Evolutionary conservation across 768 basidiomycete genomes (phyloP), one percentile per base, ranked within the genome.

Genomic region (Macrolepiota fuliginosa): DNA sequence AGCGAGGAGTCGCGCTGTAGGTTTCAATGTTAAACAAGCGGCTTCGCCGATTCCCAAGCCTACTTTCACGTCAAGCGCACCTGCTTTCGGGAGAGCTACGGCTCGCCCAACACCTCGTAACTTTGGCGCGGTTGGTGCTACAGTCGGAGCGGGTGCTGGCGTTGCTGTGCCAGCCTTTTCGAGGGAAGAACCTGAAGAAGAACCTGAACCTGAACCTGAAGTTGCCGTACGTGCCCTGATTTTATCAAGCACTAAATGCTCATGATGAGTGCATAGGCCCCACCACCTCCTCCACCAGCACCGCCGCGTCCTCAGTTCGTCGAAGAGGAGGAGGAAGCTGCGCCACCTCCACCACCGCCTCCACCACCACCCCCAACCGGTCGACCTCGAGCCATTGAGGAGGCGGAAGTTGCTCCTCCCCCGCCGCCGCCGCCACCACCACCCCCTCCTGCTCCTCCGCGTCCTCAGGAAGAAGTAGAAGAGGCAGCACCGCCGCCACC

Each of bases 1-100:
- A 62, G 77, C 79, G 9, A 77, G 76, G 50, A 92, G 90, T 67
- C 85, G 79, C 47, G 76, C 78, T 47, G 86, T 88, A 0, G 79
- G 79, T 15, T 80, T 79, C 40, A 46, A 19, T 68, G 72, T 74
- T 46, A 67, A 80, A 4, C 71, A 81, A 0, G 66, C 75, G 1
- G 67, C 73, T 22, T 69, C 77, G 9, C 73, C 73, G n/a, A 65
- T 70, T 7, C 45, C 69, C 0, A 76, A 72, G 32, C 69, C 75
- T 0, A 71, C 75, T 2, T 77, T 83, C 58, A 80, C 77, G 47
- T 79, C 80, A 0, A 79, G 74, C 52, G 79, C 82, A 1, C 80
- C 81, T 24, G 76, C 80, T 2, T 82, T 81, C 67, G 81, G 81
- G 22, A 72, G 77, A 52, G 77, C 80, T 27, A 76, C 73, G 47